Evolutionary conservation across 805 yeast species (phyloP).

Genomic region (Cyberlindnera subsufficiens): DNA sequence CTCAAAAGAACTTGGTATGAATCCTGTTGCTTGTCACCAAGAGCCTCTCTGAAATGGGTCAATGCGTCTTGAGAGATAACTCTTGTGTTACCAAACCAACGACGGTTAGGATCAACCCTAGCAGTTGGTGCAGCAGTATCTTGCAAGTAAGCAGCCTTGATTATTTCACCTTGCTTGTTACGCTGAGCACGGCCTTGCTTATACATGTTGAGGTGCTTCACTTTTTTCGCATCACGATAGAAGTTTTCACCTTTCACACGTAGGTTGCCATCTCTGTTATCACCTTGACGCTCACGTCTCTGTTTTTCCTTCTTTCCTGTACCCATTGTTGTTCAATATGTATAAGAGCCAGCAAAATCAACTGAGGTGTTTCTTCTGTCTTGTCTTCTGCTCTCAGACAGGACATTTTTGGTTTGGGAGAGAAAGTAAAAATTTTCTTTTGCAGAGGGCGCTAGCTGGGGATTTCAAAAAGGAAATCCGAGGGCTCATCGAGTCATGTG

Average conservation of each 20-base stretch:
- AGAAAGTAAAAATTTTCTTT: conserved; percentile 8
- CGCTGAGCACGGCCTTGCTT: conserved; percentile 84
- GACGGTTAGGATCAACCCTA: conserved; percentile 90
- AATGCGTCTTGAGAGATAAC: conserved; percentile 97
- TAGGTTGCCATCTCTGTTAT: conserved; percentile 80
- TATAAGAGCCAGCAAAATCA: not conserved
- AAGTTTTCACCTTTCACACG: conserved; percentile 96
- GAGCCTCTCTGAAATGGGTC: conserved; percentile 88
- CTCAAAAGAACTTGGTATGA: conserved; percentile 80
- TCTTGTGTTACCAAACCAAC: conserved; percentile 97
- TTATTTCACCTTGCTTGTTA: conserved; percentile 81
- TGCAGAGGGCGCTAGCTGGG: not conserved
- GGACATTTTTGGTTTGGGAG: too few relatives aligned
- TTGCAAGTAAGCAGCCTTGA: conserved; percentile 84
- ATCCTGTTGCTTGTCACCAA: conserved; percentile 80
- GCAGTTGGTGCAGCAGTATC: conserved; percentile 85
- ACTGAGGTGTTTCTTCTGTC: not conserved
- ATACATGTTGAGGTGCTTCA: conserved; percentile 86
- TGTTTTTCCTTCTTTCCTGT: conserved; percentile 86
- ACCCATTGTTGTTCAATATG: conserved; percentile 53
- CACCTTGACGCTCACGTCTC: conserved; percentile 80
- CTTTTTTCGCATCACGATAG: conserved; percentile 90
- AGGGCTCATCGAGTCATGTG: conserved; percentile 9
- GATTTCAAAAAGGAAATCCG: conserved; percentile 1
- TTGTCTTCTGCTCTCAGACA: not conserved